Conservation (phyloP, 345 rosid genomes). For the Brassica juncea region DNA sequence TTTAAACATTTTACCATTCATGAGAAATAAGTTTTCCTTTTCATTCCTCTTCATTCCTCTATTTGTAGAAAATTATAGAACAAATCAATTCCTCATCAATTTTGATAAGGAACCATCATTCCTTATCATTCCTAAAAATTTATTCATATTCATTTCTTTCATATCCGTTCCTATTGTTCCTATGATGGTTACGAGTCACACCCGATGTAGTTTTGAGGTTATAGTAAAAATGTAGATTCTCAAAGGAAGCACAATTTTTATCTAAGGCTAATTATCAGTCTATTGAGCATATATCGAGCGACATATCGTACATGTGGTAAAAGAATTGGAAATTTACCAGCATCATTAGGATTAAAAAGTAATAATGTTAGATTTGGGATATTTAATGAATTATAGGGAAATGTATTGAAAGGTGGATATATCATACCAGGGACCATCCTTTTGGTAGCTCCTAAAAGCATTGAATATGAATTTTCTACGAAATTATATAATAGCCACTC, state of each 20-base stretch:
- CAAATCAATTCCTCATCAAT: no score
- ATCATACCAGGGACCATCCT: conserved; percentile 47
- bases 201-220: neutral
- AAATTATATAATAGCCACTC: conserved; percentile 36
- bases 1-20: no score
- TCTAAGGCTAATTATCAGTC: neutral
- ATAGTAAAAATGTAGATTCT: neutral
- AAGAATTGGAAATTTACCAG: conserved; percentile 12
- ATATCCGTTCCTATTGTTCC: no score
- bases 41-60: no score
- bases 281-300: neutral
- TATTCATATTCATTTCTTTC: no score
- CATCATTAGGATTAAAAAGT: conserved; percentile 8
- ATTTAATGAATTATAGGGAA: conserved; percentile 29
- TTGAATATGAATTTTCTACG: conserved; percentile 35
- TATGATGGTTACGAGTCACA: no score
- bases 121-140: no score
- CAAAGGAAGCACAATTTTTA: neutral
- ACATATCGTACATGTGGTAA: neutral
- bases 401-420: conserved; percentile 18
- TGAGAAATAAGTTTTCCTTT: no score
- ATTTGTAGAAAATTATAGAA: no score
- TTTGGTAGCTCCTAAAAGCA: conserved; percentile 40
- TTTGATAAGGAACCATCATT: no score
- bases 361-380: conserved; percentile 40